A percentile compares a stretch with the other conserved stretches of the same genome.
Evolutionary conservation across 1,139 yeast genomes (phyloP).

Genomic region (Blastobotrys illinoisensis): DNA sequence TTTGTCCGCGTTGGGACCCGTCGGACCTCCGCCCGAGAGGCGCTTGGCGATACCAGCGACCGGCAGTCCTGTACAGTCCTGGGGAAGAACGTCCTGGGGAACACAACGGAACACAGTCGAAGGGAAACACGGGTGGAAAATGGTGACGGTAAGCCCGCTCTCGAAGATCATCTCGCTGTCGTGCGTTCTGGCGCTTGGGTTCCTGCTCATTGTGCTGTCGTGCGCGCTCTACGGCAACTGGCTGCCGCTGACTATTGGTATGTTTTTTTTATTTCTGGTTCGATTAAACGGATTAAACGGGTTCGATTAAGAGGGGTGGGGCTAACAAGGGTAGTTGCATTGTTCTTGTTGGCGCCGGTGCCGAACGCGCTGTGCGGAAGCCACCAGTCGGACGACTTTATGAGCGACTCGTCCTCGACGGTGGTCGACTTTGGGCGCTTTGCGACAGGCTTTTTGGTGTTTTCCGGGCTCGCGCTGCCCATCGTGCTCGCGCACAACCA

Average conservation of each 20-base stretch:
- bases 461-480: slow-evolving; percentile 65
- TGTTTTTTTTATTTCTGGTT: slow-evolving; percentile 19
- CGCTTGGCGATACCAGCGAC: too few species aligned
- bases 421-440: slow-evolving; percentile 63
- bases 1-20: neutral
- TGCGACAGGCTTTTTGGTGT: slow-evolving; percentile 58
- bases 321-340: slow-evolving; percentile 27
- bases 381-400: slow-evolving; percentile 41
- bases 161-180: slow-evolving; percentile 71
- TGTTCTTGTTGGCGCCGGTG: slow-evolving; percentile 58
- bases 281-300: too few species aligned
- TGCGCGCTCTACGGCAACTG: slow-evolving; percentile 72
- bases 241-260: slow-evolving; percentile 63
- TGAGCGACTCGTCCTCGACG: slow-evolving; percentile 36
- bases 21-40: neutral
- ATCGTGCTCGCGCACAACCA: slow-evolving; percentile 59
- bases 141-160: slow-evolving; percentile 46
- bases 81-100: too few species aligned
- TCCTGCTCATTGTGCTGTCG: slow-evolving; percentile 69
- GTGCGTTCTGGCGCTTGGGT: slow-evolving; percentile 69
- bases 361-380: slow-evolving; percentile 53
- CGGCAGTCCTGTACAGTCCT: too few species aligned
- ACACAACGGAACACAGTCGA: too few species aligned
- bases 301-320: neutral
- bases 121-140: too few species aligned